phyloP scores from a whole-genome alignment of 2,329 filamentous ascomycete genomes.

The Aspergillus floridensis region DNA sequence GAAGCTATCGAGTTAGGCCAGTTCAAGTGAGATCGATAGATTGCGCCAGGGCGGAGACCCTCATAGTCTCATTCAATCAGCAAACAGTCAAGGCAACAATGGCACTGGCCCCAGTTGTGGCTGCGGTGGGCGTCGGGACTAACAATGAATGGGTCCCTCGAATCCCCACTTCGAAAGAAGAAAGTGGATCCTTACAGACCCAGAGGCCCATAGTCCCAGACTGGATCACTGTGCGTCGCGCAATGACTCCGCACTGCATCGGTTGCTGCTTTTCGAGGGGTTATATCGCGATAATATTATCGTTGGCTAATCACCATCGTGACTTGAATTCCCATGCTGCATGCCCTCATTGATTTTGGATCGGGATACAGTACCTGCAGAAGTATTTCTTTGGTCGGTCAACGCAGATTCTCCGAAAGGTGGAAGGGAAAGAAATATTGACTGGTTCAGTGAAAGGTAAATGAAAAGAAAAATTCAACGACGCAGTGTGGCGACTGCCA shows the following conservation, averaged over 20 bases:
- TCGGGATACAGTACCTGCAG: neutral
- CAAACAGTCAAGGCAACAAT: neutral
- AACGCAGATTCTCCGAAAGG: neutral
- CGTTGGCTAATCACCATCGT: neutral
- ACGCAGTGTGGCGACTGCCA: slow-evolving; percentile 15
- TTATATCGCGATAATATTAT: neutral
- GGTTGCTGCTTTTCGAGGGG: neutral
- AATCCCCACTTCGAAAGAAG: neutral
- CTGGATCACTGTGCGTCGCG: neutral
- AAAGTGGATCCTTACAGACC: neutral
- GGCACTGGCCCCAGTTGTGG: neutral
- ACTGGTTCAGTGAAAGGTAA: neutral
- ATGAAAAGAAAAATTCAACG: neutral
- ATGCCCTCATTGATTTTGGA: neutral
- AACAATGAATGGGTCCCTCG: neutral
- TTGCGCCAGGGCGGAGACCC: neutral
- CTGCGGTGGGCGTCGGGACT: neutral
- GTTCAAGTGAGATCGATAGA: neutral
- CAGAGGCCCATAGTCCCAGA: neutral
- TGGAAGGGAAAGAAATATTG: neutral
- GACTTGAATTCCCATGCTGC: neutral
- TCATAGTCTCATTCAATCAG: neutral
- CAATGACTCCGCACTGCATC: neutral
- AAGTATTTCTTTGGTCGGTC: neutral
- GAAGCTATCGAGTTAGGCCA: neutral